Evolutionary conservation across 352 stramenopile genomes (phyloP).

Genomic region (Phytophthora citrophthora): DNA sequence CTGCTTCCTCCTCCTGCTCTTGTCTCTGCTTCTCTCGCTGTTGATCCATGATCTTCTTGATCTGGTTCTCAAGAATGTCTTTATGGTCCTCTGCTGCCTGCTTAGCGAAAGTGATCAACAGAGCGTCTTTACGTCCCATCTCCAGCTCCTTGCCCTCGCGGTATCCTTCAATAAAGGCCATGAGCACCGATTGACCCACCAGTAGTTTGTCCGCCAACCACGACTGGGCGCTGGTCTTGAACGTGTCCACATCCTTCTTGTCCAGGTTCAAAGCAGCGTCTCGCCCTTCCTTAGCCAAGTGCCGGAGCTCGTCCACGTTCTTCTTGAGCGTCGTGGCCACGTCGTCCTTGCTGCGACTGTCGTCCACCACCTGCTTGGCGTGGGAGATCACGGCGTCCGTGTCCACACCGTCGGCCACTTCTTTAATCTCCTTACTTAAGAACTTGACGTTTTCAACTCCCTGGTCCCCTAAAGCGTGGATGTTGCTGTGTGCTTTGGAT

Average conservation of each 20-base stretch:
- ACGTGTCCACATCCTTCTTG: conserved; percentile 60
- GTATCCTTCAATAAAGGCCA: conserved; percentile 88
- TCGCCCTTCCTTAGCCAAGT: conserved; percentile 63
- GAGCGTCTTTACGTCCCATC: conserved; percentile 69
- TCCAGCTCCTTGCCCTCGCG: conserved; percentile 80
- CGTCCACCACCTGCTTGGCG: conserved; percentile 61
- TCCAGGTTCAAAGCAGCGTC: conserved; percentile 69
- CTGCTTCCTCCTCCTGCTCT: conserved; percentile 25
- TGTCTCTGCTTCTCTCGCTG: conserved; percentile 68
- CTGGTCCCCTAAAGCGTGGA: conserved; percentile 57
- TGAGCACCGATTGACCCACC: conserved; percentile 79
- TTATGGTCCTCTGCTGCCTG: conserved; percentile 81
- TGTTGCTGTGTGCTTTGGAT: conserved; percentile 64
- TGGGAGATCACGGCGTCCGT: conserved; percentile 63
- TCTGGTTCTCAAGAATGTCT: conserved; percentile 67
- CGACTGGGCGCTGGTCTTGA: conserved; percentile 70
- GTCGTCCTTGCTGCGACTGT: conserved; percentile 73
- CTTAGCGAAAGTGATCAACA: conserved; percentile 79
- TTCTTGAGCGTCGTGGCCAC: conserved; percentile 68
- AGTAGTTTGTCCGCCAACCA: conserved; percentile 88
- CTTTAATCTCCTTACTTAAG: conserved; percentile 55
- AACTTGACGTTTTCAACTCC: conserved; percentile 62
- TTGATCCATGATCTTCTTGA: conserved; percentile 67
- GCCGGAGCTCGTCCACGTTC: conserved; percentile 74
- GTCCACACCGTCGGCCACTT: conserved; percentile 69